Conservation (phyloP, 495 filamentous ascomycete species). For the Neurospora sp. region DNA sequence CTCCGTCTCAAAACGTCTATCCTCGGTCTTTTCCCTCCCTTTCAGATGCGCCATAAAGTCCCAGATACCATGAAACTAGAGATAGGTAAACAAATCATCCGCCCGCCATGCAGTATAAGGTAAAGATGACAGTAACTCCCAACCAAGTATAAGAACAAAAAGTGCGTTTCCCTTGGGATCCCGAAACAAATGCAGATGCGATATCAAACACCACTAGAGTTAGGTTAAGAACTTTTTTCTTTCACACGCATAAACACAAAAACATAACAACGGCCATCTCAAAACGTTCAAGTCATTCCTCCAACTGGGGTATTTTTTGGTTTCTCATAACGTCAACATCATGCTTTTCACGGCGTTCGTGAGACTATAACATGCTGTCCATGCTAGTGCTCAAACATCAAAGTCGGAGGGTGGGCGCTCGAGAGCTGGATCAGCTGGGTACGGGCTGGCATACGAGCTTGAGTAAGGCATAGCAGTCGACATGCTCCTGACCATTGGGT, state of each 20-base stretch:
- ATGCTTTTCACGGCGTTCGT: background rate
- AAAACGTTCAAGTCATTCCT: background rate
- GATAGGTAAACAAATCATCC: background rate
- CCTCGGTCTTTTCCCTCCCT: background rate
- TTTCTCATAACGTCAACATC: background rate
- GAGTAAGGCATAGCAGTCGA: slow-evolving; percentile 11
- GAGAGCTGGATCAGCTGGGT: slow-evolving; percentile 8
- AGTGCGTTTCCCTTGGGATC: background rate
- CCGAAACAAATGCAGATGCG: background rate
- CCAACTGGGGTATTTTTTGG: background rate
- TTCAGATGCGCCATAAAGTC: background rate
- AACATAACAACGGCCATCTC: background rate
- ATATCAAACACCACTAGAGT: background rate
- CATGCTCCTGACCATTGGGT: slow-evolving; percentile 5
- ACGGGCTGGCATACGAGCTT: slow-evolving; percentile 7
- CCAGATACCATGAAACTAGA: background rate
- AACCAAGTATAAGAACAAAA: background rate
- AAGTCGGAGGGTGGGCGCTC: slow-evolving; percentile 11
- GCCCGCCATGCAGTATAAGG: background rate
- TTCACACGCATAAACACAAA: background rate
- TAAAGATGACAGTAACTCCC: background rate
- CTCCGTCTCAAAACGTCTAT: background rate
- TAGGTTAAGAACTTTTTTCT: background rate
- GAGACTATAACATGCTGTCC: background rate
- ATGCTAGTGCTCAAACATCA: slow-evolving; percentile 6